Evolutionary conservation across 345 rosid species (phyloP), one percentile per base, ranked within the genome.

Genomic region (Xanthoceras sorbifolium): DNA sequence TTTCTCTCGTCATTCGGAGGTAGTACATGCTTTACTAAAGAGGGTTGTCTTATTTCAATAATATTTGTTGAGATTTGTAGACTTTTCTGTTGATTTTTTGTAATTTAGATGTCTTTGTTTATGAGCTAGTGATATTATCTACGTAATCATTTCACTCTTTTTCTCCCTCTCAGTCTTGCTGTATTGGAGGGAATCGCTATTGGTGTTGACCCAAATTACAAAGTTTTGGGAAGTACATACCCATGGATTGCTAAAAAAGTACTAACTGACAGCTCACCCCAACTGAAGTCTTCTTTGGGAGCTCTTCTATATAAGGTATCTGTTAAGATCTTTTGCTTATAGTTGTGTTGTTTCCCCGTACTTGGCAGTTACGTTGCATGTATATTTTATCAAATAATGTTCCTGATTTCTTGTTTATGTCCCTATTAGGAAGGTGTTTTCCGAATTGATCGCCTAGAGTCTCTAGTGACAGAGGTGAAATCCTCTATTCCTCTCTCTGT

Each of bases 161-260:
- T 76, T 76, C 75, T 78, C 36, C 78, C 48, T 77, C 65, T 59
- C 80, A 94, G 97, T 75, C 95, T 94, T 80, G 98, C 98, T 78
- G 98, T 94, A 55, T 84, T 94, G 85, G 98, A 94, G 86, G 98
- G 98, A 52, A 91, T 94, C 78, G 98, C 98, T 44, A 85, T 94
- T 44, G 82, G 90, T 84, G 82, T 78, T 73, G 82, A 88, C 80
- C 97, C 97, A 78, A 86, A 89, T 74, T 94, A 94, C 90, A 94
- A 94, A 84, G 98, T 94, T 71, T 81, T 94, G 85, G 94, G 98
- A 22, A 91, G 97, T 80, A 93, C 98, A 67, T 94, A 93, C 79
- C 98, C 98, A n/a, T 94, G 97, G 97, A 94, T 94, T 81, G 97
- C 98, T 32, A 91, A 86, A 81, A 94, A 94, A 84, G 89, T 94